A percentile compares a stretch with the other conserved stretches of the same genome.
These are phyloP conservation scores for Fomitopsis pinicola DNA, from an alignment of 1,284 basidiomycete genomes.

Conservation along the genomic window DNA sequence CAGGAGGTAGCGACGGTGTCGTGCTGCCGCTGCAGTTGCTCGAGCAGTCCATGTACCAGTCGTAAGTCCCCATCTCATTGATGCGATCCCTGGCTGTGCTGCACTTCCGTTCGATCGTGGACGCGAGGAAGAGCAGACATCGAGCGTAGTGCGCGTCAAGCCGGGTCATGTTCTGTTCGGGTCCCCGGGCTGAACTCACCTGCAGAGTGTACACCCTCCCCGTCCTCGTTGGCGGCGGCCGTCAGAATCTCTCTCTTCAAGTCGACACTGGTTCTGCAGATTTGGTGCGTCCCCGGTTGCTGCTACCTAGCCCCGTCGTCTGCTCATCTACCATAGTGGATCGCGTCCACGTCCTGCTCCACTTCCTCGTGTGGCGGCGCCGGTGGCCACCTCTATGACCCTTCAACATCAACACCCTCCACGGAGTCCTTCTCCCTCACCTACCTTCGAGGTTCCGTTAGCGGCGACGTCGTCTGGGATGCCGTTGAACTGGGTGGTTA, in stretches of 20 bases:
- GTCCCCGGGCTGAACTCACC: background rate
- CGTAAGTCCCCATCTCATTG: conserved; percentile 36
- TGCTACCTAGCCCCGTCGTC: background rate
- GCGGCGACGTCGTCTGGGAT: conserved; percentile 67
- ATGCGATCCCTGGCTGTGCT: too few relatives aligned
- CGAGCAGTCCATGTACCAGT: conserved; percentile 42
- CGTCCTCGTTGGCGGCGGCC: conserved; percentile 42
- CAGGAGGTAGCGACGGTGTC: conserved; percentile 40
- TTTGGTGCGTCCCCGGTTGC: conserved; percentile 42
- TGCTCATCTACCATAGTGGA: conserved; percentile 41
- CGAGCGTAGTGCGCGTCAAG: too few relatives aligned
- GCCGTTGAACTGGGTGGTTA: conserved; percentile 54
- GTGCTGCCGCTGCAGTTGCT: conserved; percentile 51
- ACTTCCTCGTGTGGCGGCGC: conserved; percentile 38
- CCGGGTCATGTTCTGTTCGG: too few relatives aligned
- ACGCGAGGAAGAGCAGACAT: too few relatives aligned
- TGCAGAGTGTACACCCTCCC: conserved; percentile 59
- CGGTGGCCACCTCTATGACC: conserved; percentile 27
- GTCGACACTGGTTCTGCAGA: conserved; percentile 77
- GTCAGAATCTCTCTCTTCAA: conserved; percentile 54
- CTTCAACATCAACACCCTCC: conserved; percentile 25
- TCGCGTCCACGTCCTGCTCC: conserved; percentile 53
- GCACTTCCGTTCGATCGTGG: too few relatives aligned
- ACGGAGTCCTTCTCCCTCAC: conserved; percentile 8
- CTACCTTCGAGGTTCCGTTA: conserved; percentile 55